These are phyloP conservation scores for Sporopachydermia quercuum DNA, from an alignment of 805 yeast species.

Conservation along the genomic window DNA sequence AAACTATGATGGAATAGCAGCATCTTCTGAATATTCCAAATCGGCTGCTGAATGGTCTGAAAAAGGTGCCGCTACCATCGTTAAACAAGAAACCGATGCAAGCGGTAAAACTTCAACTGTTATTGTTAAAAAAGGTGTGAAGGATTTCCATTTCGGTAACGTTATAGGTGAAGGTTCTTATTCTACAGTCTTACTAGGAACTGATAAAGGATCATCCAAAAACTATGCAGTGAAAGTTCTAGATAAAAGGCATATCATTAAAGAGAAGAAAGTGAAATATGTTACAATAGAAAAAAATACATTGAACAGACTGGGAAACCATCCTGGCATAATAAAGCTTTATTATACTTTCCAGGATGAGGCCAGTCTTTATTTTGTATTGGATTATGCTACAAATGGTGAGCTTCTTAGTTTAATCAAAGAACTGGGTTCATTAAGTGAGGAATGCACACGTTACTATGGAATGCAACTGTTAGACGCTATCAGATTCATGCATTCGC, in stretches of 20 bases:
- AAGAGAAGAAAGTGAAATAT: conserved; percentile 88
- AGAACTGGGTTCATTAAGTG: conserved; percentile 63
- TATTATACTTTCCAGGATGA: conserved; percentile 94
- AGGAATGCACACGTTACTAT: conserved; percentile 63
- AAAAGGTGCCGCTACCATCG: conserved; percentile 42
- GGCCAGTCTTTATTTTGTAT: conserved; percentile 71
- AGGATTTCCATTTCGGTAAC: conserved; percentile 80
- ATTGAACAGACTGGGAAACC: conserved; percentile 72
- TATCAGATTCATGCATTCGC: conserved; percentile 72
- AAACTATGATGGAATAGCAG: too few species aligned
- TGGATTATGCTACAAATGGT: conserved; percentile 93
- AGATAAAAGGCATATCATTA: conserved; percentile 82
- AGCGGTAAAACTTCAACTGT: conserved; percentile 36
- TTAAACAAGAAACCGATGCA: conserved; percentile 28
- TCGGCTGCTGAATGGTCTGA: conserved; percentile 34
- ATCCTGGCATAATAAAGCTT: conserved; percentile 86
- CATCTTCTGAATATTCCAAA: not conserved
- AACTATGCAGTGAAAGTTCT: conserved; percentile 86
- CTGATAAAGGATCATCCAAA: conserved; percentile 56
- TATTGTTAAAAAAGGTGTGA: conserved; percentile 40
- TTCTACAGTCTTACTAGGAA: conserved; percentile 82
- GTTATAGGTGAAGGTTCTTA: conserved; percentile 92
- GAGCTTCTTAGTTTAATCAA: conserved; percentile 73
- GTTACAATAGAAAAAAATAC: conserved; percentile 92
- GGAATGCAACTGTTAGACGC: conserved; percentile 84